Conservation (phyloP, 2,329 filamentous ascomycete species). For the Drechslerella coelobrocha region DNA sequence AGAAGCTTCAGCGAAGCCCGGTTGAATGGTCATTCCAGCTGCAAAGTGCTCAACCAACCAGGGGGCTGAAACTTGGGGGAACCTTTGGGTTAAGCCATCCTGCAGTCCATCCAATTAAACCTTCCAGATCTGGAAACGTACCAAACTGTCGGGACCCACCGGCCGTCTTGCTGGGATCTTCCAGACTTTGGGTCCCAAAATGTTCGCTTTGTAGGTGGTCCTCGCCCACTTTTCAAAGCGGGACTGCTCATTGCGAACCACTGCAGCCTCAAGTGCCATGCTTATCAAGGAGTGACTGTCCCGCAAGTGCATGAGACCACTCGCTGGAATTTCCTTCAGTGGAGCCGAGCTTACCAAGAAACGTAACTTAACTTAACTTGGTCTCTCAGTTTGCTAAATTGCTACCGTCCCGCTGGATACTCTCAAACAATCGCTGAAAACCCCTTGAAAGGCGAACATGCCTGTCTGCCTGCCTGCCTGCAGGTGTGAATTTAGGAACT, state of each 20-base stretch:
- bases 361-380: neutral
- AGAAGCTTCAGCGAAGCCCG: conserved; percentile 3
- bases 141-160: conserved; percentile 51
- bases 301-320: conserved; percentile 30
- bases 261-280: conserved; percentile 32
- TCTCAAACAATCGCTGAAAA: conserved; percentile 25
- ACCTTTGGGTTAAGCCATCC: conserved; percentile 46
- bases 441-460: conserved; percentile 20
- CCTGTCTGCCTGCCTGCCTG: conserved; percentile 34
- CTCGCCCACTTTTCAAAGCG: conserved; percentile 14
- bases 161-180: conserved; percentile 49
- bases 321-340: conserved; percentile 10
- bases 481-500: conserved; percentile 27
- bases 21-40: conserved; percentile 35
- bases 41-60: conserved; percentile 9
- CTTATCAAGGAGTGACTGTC: conserved; percentile 25
- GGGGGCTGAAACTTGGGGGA: conserved; percentile 46
- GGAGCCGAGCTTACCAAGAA: conserved; percentile 31
- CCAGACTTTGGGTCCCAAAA: conserved; percentile 42
- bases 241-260: conserved; percentile 13
- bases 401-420: conserved; percentile 39
- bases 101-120: conserved; percentile 50
- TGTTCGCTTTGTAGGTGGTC: conserved; percentile 24
- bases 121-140: conserved; percentile 43
- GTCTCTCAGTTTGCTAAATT: neutral